Conservation (phyloP, 75 land plant genomes). For the Adiantum capillusveneris region DNA sequence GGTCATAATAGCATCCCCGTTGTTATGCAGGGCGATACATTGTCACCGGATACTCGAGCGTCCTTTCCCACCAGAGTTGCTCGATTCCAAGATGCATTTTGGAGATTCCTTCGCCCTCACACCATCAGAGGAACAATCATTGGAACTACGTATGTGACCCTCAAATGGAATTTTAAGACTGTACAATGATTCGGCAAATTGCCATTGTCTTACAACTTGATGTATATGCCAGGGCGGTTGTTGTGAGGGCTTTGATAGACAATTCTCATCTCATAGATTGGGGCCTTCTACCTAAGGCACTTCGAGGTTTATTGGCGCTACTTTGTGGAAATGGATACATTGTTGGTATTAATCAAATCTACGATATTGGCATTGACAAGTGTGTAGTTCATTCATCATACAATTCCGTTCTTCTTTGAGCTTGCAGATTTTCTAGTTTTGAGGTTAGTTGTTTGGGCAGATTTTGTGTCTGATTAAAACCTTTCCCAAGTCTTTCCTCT, state of each 20-base stretch:
- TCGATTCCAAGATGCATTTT: slow-evolving; percentile 69
- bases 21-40: too few relatives aligned
- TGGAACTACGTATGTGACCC: slow-evolving; percentile 62
- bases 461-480: too few relatives aligned
- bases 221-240: slow-evolving; percentile 85
- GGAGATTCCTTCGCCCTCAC: slow-evolving; percentile 96
- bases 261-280: slow-evolving; percentile 71
- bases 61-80: slow-evolving; percentile 17
- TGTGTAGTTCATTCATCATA: slow-evolving; percentile 16
- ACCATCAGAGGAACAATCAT: slow-evolving; percentile 88
- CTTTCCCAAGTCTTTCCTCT: too few relatives aligned
- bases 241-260: slow-evolving; percentile 75
- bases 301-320: slow-evolving; percentile 76
- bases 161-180: too few relatives aligned
- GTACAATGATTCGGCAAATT: too few relatives aligned
- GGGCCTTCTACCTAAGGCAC: slow-evolving; percentile 72
- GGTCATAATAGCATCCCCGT: too few relatives aligned
- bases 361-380: slow-evolving; percentile 95
- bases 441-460: too few relatives aligned
- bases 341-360: slow-evolving; percentile 96
- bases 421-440: neutral
- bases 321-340: slow-evolving; percentile 96
- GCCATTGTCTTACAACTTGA: too few relatives aligned
- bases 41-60: too few relatives aligned
- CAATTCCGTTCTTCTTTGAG: neutral